phyloP scores from a whole-genome alignment of 1,284 basidiomycete genomes.

The Omphalotus olearius region DNA sequence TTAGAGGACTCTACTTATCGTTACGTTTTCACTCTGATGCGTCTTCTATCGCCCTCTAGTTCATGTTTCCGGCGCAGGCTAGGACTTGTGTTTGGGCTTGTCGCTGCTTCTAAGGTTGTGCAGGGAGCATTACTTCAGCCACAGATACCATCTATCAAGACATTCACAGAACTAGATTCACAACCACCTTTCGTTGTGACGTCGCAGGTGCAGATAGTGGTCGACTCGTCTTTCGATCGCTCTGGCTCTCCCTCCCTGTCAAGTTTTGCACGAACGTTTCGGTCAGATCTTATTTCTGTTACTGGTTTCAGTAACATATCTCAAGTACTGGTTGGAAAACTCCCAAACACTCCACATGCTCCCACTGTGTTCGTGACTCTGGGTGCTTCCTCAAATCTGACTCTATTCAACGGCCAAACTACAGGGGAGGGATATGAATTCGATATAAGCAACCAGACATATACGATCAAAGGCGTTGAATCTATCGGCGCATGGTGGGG shows the following conservation, averaged over 20 bases:
- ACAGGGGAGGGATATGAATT: conserved; percentile 33
- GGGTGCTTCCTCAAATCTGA: conserved; percentile 21
- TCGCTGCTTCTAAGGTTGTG: neutral
- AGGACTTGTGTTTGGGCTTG: too few species aligned
- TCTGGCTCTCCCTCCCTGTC: conserved; percentile 11
- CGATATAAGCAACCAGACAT: conserved; percentile 20
- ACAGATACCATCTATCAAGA: conserved; percentile 12
- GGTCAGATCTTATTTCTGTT: conserved; percentile 16
- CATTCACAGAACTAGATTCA: conserved; percentile 4
- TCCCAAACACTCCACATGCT: neutral
- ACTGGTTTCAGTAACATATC: conserved; percentile 16
- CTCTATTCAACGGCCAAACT: conserved; percentile 24
- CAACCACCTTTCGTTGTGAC: conserved; percentile 15
- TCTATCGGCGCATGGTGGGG: conserved; percentile 34
- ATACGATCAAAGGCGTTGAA: conserved; percentile 27
- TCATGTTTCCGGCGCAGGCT: too few species aligned
- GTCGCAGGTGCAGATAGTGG: conserved; percentile 14
- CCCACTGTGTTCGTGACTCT: conserved; percentile 16
- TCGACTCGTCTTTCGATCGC: conserved; percentile 15
- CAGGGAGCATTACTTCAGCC: neutral
- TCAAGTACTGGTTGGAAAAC: conserved; percentile 7
- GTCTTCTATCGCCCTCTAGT: too few species aligned
- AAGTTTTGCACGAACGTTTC: conserved; percentile 19
- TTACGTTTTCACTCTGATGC: too few species aligned
- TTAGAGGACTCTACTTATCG: too few species aligned